A percentile compares a stretch with the other conserved stretches of the same genome.
Conservation (phyloP, 2,329 filamentous ascomycete species). For the Fragosphaeria purpurea region DNA sequence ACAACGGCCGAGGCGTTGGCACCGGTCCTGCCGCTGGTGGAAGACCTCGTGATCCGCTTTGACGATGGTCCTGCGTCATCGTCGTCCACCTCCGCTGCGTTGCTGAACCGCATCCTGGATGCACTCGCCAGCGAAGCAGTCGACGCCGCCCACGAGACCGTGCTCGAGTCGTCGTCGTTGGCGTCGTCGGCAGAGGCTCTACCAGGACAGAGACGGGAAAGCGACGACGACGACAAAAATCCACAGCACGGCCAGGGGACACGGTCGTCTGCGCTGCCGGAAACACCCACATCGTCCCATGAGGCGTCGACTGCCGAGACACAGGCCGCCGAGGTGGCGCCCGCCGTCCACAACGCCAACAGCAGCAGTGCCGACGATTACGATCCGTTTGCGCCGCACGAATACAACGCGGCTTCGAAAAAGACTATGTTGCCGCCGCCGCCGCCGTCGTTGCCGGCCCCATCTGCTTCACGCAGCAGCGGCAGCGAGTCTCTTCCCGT, state of each 20-base stretch:
- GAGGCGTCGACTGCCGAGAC: not conserved
- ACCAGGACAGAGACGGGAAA: not conserved
- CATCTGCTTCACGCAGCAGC: not conserved
- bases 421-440: too few species aligned
- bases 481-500: not conserved
- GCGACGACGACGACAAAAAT: not conserved
- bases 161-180: not conserved
- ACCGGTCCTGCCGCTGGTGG: slow-evolving; percentile 40
- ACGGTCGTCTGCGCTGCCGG: not conserved
- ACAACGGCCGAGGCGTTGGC: slow-evolving; percentile 18
- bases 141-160: not conserved
- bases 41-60: slow-evolving; percentile 48
- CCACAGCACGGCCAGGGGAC: not conserved
- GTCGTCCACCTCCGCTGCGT: not conserved
- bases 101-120: slow-evolving; percentile 32
- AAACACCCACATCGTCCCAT: slow-evolving; percentile 3
- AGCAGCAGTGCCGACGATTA: slow-evolving; percentile 29
- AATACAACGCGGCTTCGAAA: slow-evolving; percentile 1
- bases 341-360: slow-evolving; percentile 3
- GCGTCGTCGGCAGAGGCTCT: too few species aligned
- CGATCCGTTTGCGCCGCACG: slow-evolving; percentile 30
- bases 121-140: slow-evolving; percentile 20
- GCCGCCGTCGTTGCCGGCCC: not conserved
- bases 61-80: slow-evolving; percentile 24
- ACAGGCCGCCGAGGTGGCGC: not conserved